Evolutionary conservation across 1,284 basidiomycete genomes (phyloP).

Genomic region (Cerioporus squamosus): DNA sequence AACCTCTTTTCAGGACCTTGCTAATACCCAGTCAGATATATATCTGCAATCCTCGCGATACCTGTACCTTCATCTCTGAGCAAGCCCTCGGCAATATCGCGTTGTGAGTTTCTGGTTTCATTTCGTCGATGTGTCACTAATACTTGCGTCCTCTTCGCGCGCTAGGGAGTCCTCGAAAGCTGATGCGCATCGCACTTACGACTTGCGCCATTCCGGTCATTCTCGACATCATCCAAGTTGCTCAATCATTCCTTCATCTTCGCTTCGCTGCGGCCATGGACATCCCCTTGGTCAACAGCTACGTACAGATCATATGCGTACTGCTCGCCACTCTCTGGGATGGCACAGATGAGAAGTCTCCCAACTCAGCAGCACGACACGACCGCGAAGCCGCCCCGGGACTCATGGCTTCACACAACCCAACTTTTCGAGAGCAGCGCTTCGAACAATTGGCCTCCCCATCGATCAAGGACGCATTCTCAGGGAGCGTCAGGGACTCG

Average conservation of each 20-base stretch:
- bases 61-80: not conserved
- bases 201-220: not conserved
- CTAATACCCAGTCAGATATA: not conserved
- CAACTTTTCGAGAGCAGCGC: too few relatives aligned
- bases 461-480: not conserved
- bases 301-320: conserved; percentile 1
- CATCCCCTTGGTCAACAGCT: not conserved
- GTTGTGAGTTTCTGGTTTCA: not conserved
- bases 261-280: not conserved
- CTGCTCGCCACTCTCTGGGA: not conserved
- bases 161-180: not conserved
- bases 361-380: not conserved
- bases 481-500: not conserved
- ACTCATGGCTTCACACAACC: not conserved
- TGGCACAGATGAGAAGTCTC: not conserved
- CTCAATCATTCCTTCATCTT: not conserved
- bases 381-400: not conserved
- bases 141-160: not conserved
- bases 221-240: not conserved
- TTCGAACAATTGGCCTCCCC: not conserved
- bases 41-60: not conserved
- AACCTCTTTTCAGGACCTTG: not conserved
- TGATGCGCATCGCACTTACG: not conserved
- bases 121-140: not conserved
- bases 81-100: not conserved